These are phyloP conservation scores for Vanderwaltozyma tropicalis DNA, from an alignment of 805 yeast species.

Conservation along the genomic window DNA sequence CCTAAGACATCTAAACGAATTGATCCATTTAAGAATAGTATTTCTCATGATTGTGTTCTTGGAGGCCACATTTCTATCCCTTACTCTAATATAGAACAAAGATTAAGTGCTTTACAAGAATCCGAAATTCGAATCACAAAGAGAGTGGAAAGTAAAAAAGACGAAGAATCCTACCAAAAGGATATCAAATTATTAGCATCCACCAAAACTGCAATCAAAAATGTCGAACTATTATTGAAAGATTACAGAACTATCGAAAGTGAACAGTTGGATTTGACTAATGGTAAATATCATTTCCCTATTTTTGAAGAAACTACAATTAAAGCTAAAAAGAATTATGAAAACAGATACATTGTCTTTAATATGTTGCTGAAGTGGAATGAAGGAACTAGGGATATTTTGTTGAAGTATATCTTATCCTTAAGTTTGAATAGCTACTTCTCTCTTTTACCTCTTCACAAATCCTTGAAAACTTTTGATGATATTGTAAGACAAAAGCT, in stretches of 20 bases:
- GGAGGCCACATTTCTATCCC: conserved; percentile 16
- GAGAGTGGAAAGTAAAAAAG: conserved; percentile 15
- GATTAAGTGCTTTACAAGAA: conserved; percentile 27
- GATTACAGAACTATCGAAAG: conserved; percentile 22
- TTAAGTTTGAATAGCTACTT: conserved; percentile 37
- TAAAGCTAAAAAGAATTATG: conserved; percentile 13
- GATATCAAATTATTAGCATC: conserved; percentile 6
- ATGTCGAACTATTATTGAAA: conserved; percentile 12
- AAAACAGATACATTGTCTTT: conserved; percentile 63
- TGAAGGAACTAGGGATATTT: conserved; percentile 50
- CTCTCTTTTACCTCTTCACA: conserved; percentile 35
- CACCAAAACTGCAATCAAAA: conserved; percentile 9
- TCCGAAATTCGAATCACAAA: conserved; percentile 9
- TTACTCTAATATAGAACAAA: conserved; percentile 9
- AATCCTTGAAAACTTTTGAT: conserved; percentile 41
- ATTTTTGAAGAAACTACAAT: conserved; percentile 13
- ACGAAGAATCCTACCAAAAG: conserved; percentile 3
- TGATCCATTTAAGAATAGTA: conserved; percentile 41
- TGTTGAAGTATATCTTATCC: conserved; percentile 49
- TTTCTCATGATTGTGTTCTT: conserved; percentile 56
- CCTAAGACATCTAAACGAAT: conserved; percentile 27
- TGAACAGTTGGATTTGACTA: conserved; percentile 23
- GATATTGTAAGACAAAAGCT: conserved; percentile 25
- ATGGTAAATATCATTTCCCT: conserved; percentile 20
- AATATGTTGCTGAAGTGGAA: conserved; percentile 74